phyloP scores from a whole-genome alignment of 2,329 filamentous ascomycete genomes.

The Fusarium torulosum region DNA sequence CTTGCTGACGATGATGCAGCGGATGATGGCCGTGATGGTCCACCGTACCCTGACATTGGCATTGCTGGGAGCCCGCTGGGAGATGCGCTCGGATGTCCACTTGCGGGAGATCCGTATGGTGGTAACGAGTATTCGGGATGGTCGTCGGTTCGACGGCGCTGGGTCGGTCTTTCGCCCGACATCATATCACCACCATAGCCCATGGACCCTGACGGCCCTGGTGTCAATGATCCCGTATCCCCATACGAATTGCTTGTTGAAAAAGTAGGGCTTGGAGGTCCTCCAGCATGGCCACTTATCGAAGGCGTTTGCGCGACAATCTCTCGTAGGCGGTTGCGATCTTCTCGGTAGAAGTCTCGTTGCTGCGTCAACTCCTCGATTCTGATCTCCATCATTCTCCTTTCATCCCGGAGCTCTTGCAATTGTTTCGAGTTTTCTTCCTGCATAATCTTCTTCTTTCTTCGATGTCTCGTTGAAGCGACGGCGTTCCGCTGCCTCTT shows the following conservation, averaged over 20 bases:
- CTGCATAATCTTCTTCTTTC: conserved; percentile 85
- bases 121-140: conserved; percentile 58
- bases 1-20: conserved; percentile 55
- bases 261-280: conserved; percentile 64
- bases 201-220: conserved; percentile 47
- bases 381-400: conserved; percentile 71
- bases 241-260: conserved; percentile 54
- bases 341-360: conserved; percentile 78
- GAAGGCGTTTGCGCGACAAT: conserved; percentile 71
- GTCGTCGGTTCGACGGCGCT: conserved; percentile 63
- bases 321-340: conserved; percentile 79
- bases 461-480: conserved; percentile 84
- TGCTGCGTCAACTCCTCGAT: conserved; percentile 59
- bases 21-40: conserved; percentile 55
- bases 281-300: conserved; percentile 65
- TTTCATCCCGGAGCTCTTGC: conserved; percentile 74
- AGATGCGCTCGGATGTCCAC: conserved; percentile 49
- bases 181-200: conserved; percentile 58
- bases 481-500: conserved; percentile 88
- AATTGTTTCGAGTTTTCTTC: conserved; percentile 77
- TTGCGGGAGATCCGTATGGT: conserved; percentile 54
- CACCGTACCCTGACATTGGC: conserved; percentile 54
- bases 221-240: conserved; percentile 54
- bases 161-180: conserved; percentile 60
- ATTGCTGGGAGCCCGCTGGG: conserved; percentile 58